Evolutionary conservation across 805 yeast species (phyloP).

Genomic region (Teunomyces lycoperdinae): DNA sequence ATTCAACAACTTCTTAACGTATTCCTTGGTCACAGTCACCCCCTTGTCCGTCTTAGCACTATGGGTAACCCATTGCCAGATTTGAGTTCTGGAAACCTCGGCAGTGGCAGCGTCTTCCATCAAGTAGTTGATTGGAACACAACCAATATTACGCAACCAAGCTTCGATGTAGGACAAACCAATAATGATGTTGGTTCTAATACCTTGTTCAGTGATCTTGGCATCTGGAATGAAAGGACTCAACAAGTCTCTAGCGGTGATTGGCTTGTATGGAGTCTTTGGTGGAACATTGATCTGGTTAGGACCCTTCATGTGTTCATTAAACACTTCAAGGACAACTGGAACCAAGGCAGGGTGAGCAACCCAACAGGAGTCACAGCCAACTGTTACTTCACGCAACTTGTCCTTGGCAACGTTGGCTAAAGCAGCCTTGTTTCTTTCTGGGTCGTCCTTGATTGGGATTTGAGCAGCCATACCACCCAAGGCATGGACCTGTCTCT

Average conservation of each 20-base stretch:
- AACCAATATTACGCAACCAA: conserved; percentile 80
- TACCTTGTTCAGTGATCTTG: conserved; percentile 66
- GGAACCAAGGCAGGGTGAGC: conserved; percentile 83
- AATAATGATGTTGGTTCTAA: conserved; percentile 67
- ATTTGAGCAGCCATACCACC: conserved; percentile 92
- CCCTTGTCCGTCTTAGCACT: conserved; percentile 60
- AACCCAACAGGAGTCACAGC: conserved; percentile 89
- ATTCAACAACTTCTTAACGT: conserved; percentile 53
- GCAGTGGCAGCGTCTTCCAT: conserved; percentile 94
- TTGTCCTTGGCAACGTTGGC: conserved; percentile 72
- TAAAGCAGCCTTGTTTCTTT: conserved; percentile 64
- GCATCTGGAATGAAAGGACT: conserved; percentile 64
- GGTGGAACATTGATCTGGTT: conserved; percentile 65
- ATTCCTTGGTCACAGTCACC: conserved; percentile 55
- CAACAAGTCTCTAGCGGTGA: conserved; percentile 57
- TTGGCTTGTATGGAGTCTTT: conserved; percentile 47
- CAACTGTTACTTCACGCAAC: conserved; percentile 70
- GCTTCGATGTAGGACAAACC: conserved; percentile 82
- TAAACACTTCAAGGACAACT: conserved; percentile 68
- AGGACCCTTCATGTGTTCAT: conserved; percentile 77
- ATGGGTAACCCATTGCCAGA: conserved; percentile 82
- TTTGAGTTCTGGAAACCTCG: conserved; percentile 79
- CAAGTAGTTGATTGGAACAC: conserved; percentile 80
- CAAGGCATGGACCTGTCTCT: conserved; percentile 80
- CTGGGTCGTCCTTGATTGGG: conserved; percentile 71